These are phyloP conservation scores for Globisporangium carolinianum DNA, from an alignment of 352 stramenopile genomes.

Conservation along the genomic window DNA sequence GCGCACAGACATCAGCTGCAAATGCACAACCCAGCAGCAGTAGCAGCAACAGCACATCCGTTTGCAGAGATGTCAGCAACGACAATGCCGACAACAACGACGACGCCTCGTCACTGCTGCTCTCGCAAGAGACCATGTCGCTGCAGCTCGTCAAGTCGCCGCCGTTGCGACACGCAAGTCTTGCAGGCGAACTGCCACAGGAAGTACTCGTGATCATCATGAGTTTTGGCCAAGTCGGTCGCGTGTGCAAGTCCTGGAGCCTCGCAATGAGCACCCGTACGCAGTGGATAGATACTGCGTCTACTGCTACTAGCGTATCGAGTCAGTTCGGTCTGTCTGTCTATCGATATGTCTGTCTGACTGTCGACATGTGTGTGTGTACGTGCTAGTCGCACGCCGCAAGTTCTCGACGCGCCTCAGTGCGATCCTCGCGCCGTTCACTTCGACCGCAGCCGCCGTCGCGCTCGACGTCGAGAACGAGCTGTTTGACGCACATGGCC, in stretches of 20 bases:
- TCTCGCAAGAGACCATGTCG: conserved; percentile 14
- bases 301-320: not conserved
- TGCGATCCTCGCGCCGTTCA: conserved; percentile 46
- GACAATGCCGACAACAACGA: not conserved
- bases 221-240: conserved; percentile 60
- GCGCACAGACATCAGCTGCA: not conserved
- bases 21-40: not conserved
- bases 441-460: conserved; percentile 31
- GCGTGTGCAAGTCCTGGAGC: conserved; percentile 79
- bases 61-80: not conserved
- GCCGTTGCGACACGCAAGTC: not conserved
- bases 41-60: not conserved
- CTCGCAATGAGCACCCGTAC: conserved; percentile 53
- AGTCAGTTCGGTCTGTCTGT: not conserved
- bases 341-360: not conserved
- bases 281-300: not conserved
- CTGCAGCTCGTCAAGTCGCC: conserved; percentile 9
- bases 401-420: conserved; percentile 52
- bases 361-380: too few relatives aligned
- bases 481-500: conserved; percentile 50
- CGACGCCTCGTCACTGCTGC: conserved; percentile 6
- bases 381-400: conserved; percentile 33
- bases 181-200: conserved; percentile 49
- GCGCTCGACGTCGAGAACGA: conserved; percentile 51
- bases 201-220: conserved; percentile 72